Evolutionary conservation across 345 rosid species (phyloP).

Genomic region (Limnanthes douglasii): DNA sequence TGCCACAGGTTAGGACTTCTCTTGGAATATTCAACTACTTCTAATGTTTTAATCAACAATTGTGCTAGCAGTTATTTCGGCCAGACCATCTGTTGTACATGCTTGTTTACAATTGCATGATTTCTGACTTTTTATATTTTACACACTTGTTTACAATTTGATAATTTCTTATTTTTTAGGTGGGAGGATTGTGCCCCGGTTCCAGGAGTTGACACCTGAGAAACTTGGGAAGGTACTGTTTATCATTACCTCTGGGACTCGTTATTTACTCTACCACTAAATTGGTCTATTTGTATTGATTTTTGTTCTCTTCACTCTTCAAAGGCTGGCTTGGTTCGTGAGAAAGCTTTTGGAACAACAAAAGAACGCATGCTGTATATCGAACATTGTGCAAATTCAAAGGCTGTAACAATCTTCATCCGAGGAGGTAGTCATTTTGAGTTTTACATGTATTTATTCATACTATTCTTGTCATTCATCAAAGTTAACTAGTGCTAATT

Average conservation of each 20-base stretch:
- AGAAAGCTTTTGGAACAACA: conserved; percentile 69
- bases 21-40: neutral
- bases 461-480: neutral
- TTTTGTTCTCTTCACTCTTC: no score
- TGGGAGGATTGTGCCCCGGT: conserved; percentile 95
- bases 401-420: conserved; percentile 64
- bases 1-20: conserved; percentile 56
- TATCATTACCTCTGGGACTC: neutral
- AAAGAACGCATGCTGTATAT: conserved; percentile 69
- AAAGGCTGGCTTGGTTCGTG: conserved; percentile 82
- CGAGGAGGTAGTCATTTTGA: conserved; percentile 40
- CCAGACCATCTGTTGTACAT: no score
- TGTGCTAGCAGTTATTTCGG: no score
- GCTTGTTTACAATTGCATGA: no score
- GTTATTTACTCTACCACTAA: neutral
- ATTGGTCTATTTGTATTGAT: neutral
- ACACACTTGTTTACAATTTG: neutral
- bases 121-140: no score
- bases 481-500: no score
- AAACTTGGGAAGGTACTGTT: conserved; percentile 75
- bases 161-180: conserved; percentile 49
- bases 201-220: conserved; percentile 90
- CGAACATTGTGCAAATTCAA: conserved; percentile 74
- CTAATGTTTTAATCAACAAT: no score
- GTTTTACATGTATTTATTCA: neutral